Conservation (phyloP, 1,139 yeast species). For the Geotrichum phurueaensis region DNA sequence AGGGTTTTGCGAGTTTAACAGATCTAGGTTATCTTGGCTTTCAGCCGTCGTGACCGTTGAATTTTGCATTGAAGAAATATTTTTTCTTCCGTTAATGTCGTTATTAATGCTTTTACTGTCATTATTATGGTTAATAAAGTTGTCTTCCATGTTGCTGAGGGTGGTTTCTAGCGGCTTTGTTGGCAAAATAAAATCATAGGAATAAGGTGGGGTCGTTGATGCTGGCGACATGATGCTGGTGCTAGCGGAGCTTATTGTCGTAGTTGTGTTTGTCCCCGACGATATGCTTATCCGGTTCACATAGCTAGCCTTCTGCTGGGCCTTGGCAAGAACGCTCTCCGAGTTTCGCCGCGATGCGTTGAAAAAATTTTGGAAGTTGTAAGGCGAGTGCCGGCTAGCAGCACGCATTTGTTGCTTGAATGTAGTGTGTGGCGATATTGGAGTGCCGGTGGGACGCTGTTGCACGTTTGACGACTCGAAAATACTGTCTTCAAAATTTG, state of each 20-base stretch:
- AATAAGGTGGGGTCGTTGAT: background rate
- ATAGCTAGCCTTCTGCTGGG: background rate
- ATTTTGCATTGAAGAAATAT: background rate
- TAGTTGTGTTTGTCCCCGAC: background rate
- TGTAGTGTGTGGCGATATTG: background rate
- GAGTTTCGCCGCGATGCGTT: background rate
- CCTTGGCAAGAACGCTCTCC: background rate
- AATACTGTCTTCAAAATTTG: background rate
- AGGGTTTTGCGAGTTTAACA: background rate
- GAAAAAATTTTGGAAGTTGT: background rate
- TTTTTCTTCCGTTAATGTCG: background rate
- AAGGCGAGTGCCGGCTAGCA: background rate
- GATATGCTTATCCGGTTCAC: background rate
- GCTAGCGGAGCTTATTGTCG: background rate
- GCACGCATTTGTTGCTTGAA: background rate
- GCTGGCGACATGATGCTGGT: background rate
- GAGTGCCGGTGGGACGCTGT: background rate
- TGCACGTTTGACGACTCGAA: background rate
- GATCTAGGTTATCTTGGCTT: background rate
- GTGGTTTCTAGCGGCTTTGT: background rate
- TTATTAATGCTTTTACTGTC: background rate
- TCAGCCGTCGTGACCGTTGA: background rate
- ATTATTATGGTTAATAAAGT: no score
- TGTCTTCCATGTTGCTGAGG: background rate
- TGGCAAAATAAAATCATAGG: background rate